Evolutionary conservation across 2,329 filamentous ascomycete genomes (phyloP).

Genomic region (Phyllosticta capitalensis): DNA sequence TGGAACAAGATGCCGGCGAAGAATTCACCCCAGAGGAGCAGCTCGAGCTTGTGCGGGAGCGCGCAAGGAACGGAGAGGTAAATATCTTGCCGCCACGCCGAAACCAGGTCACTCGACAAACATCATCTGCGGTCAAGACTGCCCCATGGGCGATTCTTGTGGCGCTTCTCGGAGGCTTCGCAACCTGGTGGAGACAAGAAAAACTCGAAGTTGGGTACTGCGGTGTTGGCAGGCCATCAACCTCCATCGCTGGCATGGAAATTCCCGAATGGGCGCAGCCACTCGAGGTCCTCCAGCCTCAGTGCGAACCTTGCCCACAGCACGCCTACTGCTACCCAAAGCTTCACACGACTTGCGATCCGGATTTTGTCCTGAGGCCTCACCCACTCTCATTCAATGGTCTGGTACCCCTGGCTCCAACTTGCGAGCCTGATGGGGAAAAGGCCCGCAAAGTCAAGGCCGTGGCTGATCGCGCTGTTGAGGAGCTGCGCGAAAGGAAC

Average conservation of each 20-base stretch:
- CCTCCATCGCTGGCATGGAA: constrained; percentile 46
- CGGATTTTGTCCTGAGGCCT: constrained; percentile 73
- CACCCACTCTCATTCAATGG: constrained; percentile 79
- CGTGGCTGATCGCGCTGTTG: constrained; percentile 79
- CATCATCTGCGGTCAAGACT: constrained; percentile 45
- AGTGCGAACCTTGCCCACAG: constrained; percentile 80
- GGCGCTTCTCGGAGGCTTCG: constrained; percentile 62
- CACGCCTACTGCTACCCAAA: constrained; percentile 83
- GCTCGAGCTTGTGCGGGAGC: constrained; percentile 65
- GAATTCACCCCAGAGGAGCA: constrained; percentile 89
- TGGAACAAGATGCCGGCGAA: constrained; percentile 58
- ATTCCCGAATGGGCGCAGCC: constrained; percentile 59
- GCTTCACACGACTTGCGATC: constrained; percentile 70
- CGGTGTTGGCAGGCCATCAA: constrained; percentile 59
- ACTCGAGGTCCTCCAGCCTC: constrained; percentile 55
- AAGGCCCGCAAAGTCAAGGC: constrained; percentile 79
- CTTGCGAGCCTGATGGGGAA: constrained; percentile 89
- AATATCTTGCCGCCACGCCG: constrained; percentile 37
- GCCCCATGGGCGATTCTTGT: constrained; percentile 64
- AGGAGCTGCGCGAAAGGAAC: constrained; percentile 73
- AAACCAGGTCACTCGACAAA: constrained; percentile 31
- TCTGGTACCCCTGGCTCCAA: constrained; percentile 73
- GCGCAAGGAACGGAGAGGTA: constrained; percentile 46
- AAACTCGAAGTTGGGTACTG: constrained; percentile 96
- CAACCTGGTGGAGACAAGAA: constrained; percentile 81